Evolutionary conservation across 495 filamentous ascomycete species (phyloP).

Genomic region (Aspergillus leporis): DNA sequence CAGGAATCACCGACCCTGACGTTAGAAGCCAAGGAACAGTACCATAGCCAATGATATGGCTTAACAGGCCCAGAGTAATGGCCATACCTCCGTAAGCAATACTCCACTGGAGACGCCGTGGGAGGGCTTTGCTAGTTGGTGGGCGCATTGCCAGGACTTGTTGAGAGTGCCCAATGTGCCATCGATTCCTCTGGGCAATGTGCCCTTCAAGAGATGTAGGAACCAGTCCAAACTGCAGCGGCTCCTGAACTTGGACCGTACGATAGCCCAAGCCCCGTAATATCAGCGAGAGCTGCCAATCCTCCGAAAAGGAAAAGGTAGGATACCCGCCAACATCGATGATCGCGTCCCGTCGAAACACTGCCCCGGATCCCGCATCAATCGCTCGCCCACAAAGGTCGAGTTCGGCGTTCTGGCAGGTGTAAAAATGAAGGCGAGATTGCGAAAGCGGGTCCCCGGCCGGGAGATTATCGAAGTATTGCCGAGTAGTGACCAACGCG

Average conservation of each 20-base stretch:
- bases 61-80: constrained; percentile 25
- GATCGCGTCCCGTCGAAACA: constrained; percentile 45
- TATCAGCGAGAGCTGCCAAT: constrained; percentile 48
- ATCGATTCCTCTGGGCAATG: constrained; percentile 49
- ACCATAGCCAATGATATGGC: constrained; percentile 22
- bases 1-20: constrained; percentile 21
- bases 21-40: constrained; percentile 26
- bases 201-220: constrained; percentile 49
- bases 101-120: constrained; percentile 21
- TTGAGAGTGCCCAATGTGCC: constrained; percentile 39
- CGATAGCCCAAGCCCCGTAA: constrained; percentile 44
- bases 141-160: constrained; percentile 27
- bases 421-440: constrained; percentile 43
- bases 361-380: constrained; percentile 51
- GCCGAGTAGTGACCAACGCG: constrained; percentile 33
- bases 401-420: constrained; percentile 34
- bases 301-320: constrained; percentile 50
- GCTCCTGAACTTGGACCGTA: constrained; percentile 48
- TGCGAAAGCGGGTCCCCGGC: constrained; percentile 49
- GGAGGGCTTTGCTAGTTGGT: constrained; percentile 12
- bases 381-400: constrained; percentile 26
- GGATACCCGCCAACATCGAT: constrained; percentile 51
- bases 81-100: constrained; percentile 30
- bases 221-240: constrained; percentile 53
- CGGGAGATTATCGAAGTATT: constrained; percentile 56